A percentile compares a stretch with the other conserved stretches of the same genome.
phyloP scores from a whole-genome alignment of 2,329 filamentous ascomycete species.

The Fusarium tricinctum region DNA sequence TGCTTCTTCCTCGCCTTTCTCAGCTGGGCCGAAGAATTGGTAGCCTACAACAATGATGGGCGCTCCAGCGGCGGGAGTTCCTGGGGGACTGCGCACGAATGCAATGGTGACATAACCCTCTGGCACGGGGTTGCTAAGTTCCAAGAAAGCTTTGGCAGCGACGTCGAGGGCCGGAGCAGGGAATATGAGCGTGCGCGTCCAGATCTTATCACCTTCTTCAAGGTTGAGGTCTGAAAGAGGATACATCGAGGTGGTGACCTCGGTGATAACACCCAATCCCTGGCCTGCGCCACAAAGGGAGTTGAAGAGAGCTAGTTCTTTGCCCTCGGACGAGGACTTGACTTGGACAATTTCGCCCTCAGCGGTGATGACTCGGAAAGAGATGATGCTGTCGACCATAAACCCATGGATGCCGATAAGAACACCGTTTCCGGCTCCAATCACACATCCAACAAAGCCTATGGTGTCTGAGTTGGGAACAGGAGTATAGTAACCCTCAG shows the following conservation, averaged over 20 bases:
- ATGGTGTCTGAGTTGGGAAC: constrained; percentile 49
- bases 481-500: constrained; percentile 52
- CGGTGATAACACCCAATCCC: constrained; percentile 53
- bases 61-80: constrained; percentile 47
- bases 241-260: constrained; percentile 47
- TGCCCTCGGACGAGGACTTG: constrained; percentile 18
- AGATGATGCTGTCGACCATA: constrained; percentile 52
- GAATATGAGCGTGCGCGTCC: constrained; percentile 52
- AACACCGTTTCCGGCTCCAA: constrained; percentile 49
- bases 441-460: constrained; percentile 47
- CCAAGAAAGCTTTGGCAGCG: constrained; percentile 44
- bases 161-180: constrained; percentile 39
- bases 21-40: constrained; percentile 45
- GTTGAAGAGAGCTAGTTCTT: constrained; percentile 51
- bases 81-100: constrained; percentile 51
- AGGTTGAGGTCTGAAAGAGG: constrained; percentile 48
- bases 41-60: constrained; percentile 50
- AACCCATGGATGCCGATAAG: constrained; percentile 53
- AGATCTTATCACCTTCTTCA: constrained; percentile 48
- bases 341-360: constrained; percentile 34
- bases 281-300: constrained; percentile 54
- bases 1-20: constrained; percentile 45
- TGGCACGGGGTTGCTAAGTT: constrained; percentile 32
- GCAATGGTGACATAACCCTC: constrained; percentile 41
- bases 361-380: constrained; percentile 49